These are phyloP conservation scores for Fusarium sp. DNA, from an alignment of 2,329 filamentous ascomycete species.

Conservation along the genomic window DNA sequence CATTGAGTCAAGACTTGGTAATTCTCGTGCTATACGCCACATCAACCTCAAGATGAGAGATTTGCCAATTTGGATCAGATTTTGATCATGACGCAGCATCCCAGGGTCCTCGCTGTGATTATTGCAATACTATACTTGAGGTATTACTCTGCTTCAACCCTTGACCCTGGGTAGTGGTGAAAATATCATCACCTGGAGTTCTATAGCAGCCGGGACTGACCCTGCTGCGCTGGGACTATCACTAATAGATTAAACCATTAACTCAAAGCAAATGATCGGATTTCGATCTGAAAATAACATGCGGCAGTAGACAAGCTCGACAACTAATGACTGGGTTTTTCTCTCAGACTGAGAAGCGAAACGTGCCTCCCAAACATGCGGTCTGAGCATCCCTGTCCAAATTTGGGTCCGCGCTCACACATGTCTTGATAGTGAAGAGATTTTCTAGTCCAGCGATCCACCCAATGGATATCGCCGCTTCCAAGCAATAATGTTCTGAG, in stretches of 20 bases:
- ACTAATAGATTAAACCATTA: conserved; percentile 16
- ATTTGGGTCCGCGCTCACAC: conserved; percentile 29
- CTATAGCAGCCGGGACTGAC: conserved; percentile 14
- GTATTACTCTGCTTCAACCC: conserved; percentile 19
- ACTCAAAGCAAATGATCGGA: conserved; percentile 23
- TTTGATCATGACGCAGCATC: conserved; percentile 35
- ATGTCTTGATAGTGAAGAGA: conserved; percentile 35
- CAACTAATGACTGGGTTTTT: background rate
- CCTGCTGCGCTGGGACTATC: conserved; percentile 26
- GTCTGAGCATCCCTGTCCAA: conserved; percentile 46
- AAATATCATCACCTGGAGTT: conserved; percentile 35
- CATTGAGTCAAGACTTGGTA: conserved; percentile 26
- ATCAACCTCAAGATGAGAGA: conserved; percentile 25
- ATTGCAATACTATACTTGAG: conserved; percentile 12
- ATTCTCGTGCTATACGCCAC: conserved; percentile 14
- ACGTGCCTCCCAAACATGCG: conserved; percentile 40
- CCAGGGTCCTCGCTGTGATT: conserved; percentile 23
- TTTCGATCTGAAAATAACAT: conserved; percentile 12
- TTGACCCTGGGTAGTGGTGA: conserved; percentile 31
- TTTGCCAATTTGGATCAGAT: conserved; percentile 11
- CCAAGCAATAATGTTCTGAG: conserved; percentile 28
- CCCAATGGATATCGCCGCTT: conserved; percentile 41
- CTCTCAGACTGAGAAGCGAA: conserved; percentile 30
- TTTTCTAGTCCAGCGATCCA: conserved; percentile 46
- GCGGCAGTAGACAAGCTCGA: conserved; percentile 18